Evolutionary conservation across 2,329 filamentous ascomycete species (phyloP).

Genomic region (Cladophialophora carrionii): DNA sequence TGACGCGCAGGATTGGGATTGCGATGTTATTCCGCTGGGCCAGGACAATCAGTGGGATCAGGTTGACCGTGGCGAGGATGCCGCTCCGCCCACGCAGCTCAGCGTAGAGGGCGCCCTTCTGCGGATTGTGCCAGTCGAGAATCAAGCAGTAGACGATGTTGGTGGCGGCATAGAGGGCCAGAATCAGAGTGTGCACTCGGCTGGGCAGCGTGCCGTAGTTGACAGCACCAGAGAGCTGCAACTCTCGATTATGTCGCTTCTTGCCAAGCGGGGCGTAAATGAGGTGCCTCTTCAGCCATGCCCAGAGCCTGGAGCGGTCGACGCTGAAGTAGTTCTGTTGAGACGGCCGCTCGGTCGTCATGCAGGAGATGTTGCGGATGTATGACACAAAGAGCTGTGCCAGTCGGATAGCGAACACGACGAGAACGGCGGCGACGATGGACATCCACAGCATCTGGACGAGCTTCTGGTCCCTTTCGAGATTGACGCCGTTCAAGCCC

Average conservation of each 20-base stretch:
- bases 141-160: slow-evolving; percentile 74
- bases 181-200: slow-evolving; percentile 72
- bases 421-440: slow-evolving; percentile 41
- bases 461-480: slow-evolving; percentile 34
- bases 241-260: slow-evolving; percentile 76
- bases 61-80: slow-evolving; percentile 81
- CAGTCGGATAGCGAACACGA: slow-evolving; percentile 47
- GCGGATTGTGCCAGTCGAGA: slow-evolving; percentile 50
- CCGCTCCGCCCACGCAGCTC: slow-evolving; percentile 86
- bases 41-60: slow-evolving; percentile 87
- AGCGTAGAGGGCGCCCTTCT: slow-evolving; percentile 65
- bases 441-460: slow-evolving; percentile 44
- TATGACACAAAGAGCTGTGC: slow-evolving; percentile 51
- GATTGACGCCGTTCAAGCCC: slow-evolving; percentile 38
- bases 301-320: slow-evolving; percentile 49
- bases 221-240: slow-evolving; percentile 68
- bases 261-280: slow-evolving; percentile 68
- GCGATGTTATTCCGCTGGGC: slow-evolving; percentile 92
- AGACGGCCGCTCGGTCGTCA: slow-evolving; percentile 42
- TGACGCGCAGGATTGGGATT: slow-evolving; percentile 78
- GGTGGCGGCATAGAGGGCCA: slow-evolving; percentile 68
- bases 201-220: slow-evolving; percentile 78
- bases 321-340: slow-evolving; percentile 53
- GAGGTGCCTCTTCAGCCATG: slow-evolving; percentile 52
- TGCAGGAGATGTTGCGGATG: slow-evolving; percentile 50